Evolutionary conservation across 139 green algal genomes (phyloP), one percentile per base, ranked within the genome.

Genomic region (Tetradesmus obliquus): DNA sequence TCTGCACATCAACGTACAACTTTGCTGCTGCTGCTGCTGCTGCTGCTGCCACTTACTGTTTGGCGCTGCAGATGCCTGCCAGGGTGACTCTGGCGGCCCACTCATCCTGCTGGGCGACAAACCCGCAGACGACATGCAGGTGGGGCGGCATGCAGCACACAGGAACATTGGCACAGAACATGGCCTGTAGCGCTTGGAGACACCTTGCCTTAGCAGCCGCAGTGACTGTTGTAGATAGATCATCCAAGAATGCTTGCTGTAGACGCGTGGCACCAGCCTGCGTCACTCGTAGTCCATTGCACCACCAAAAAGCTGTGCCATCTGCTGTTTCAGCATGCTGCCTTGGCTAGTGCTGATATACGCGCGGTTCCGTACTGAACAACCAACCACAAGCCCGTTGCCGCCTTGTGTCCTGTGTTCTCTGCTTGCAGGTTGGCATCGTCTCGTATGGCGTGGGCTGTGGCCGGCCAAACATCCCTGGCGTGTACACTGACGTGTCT

Each of bases 51-150:
- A 2, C 76, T 51, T 82, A 5, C 13, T 53, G 76, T 53, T 15
- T 55, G n/a, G 13, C 22, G 76, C 24, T 54, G 53, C 51, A 15
- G 86, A 90, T 57, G 86, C 86, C 1, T 90, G 86, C 55, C 86
- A 90, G 71, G 86, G 86, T 55, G 86, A 90, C 58, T 90, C 86
- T 66, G 86, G 86, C 13, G 86, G 86, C 13, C 86, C 86, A 4
- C 71, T 90, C 6, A 32, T 90, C 22, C n/a, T 84, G n/a, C 13
- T 17, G 71, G 86, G 86, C 54, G 24, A 53, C 51, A 72, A 5
- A 1, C 32, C 86, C 12, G 86, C 69, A 8, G 71, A 83, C 24
- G 86, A 90, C 62, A 45, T 90, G 20, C 86, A 90, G 86, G 86
- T 83, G 71, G 2, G 69, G 79, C 79, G 55, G 79, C 79, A 83